Evolutionary conservation across 208 protist species (phyloP), one percentile per base, ranked within the genome.

Genomic region (Trypanosoma caninum): DNA sequence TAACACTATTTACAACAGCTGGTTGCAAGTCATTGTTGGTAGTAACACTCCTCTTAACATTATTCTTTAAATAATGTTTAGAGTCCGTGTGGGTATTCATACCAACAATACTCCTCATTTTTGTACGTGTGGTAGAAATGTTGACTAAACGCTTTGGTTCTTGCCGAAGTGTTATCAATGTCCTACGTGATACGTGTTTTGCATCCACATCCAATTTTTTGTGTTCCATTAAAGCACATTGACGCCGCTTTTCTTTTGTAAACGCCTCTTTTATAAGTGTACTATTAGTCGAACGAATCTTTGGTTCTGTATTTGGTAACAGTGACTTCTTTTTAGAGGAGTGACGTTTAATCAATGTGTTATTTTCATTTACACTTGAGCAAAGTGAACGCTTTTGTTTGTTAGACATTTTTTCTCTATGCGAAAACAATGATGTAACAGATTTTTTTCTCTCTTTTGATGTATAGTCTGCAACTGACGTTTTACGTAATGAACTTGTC

Each of bases 231-330:
- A 38, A 8, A 65, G 57, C 48, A n/a, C 37, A 13, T 35, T 48
- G 44, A 20, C 48, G 30, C 37, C 57, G 22, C 37, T 34, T 38
- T 30, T 55, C 41, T 13, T 37, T 31, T 14, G 48, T 57, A 0
- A 27, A 18, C 3, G 45, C 59, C 35, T 55, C 47, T 48, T 37
- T 25, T 22, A 20, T 16, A 28, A 55, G 11, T 28, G 59, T 65
- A 45, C 35, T 57, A n/a, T 65, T 42, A 5, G 59, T 65, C 6
- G 48, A 1, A n/a, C 59, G 59, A 25, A 56, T 31, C 33, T 18
- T 20, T 4, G 25, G 3, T 10, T 16, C 0, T 5, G 7, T 35
- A 22, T 3, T 14, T 16, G 25, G 8, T 5, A 59, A 20, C 45
- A 59, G 14, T 30, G 54, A 27, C 22, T 59, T 59, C 35, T n/a